Base-by-base conservation (phyloP, 495 filamentous ascomycete species). In the Diplogelasinospora grovesii region DNA sequence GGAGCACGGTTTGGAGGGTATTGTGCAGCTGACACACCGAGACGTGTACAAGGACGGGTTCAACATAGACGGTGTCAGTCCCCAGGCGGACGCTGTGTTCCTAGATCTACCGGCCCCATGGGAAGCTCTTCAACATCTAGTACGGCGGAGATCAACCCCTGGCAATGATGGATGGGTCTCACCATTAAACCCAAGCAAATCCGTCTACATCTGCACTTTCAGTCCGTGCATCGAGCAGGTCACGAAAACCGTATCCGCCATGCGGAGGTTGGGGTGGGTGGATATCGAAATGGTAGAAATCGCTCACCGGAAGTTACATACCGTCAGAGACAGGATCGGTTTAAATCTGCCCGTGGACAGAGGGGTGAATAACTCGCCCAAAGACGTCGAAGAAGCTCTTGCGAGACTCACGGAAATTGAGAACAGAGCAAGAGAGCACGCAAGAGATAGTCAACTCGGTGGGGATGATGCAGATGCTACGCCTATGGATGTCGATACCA, bases 191-290 rank as follows among this genome's bases (percentile, higher is more conserved):
- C 78, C 84, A 0, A 67, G 67, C 4, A 64, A 72, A 20, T 64
- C 85, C 2, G 75, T 78, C 14, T 73, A 87, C 45, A 66, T 98
- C 45, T 98, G 92, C 63, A 90, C 89, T 2, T 98, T 98, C 67
- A 89, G 83, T 6, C 92, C 92, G 0, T 98, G 92, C 59, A 89
- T 98, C 52, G 92, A 98, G 63, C 92, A 98, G 61, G 89, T 89
- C 7, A 83, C 83, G 22, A 74, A 77, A 25, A 96, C 93, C 0
- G 78, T 95, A 36, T 78, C 83, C 28, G 69, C 74, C 1, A 73
- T 98, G 54, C 82, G 89, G 27, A 70, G 79, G 21, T 65, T 85
- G 3, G 84, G 83, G 41, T 98, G 92, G 93, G 69, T 89, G n/a
- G 78, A 86, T 29, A 89, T 97, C 50, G 76, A 81, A 28, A 95